phyloP scores from a whole-genome alignment of 768 basidiomycete genomes.

The Agaricus blazei region DNA sequence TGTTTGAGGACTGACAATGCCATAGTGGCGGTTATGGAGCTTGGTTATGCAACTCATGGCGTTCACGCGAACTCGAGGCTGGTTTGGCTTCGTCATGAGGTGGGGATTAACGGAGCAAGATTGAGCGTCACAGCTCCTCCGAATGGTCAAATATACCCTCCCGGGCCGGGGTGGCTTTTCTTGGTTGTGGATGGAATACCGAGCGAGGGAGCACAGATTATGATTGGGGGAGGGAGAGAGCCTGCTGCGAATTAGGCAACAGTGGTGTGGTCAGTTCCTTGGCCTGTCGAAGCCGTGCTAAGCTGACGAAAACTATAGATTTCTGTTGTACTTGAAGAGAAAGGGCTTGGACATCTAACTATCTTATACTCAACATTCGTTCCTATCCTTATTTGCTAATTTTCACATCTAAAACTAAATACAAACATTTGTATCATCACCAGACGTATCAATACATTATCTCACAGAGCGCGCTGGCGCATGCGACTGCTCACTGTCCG shows the following conservation, averaged over 20 bases:
- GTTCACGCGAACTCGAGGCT: constrained; percentile 73
- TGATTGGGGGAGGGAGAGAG: constrained; percentile 62
- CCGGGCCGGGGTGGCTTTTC: constrained; percentile 76
- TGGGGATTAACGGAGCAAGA: constrained; percentile 35
- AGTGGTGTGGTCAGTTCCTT: constrained; percentile 46
- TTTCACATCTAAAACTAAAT: too few species aligned
- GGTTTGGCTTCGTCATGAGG: constrained; percentile 51
- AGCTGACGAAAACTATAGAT: neutral
- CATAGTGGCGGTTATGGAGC: constrained; percentile 71
- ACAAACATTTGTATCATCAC: too few species aligned
- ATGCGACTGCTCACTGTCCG: constrained; percentile 89
- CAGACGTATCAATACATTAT: neutral
- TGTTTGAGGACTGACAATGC: neutral
- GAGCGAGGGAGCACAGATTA: constrained; percentile 54
- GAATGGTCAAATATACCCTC: constrained; percentile 62
- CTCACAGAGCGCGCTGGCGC: constrained; percentile 84
- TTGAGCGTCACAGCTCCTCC: constrained; percentile 39
- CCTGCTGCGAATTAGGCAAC: constrained; percentile 57
- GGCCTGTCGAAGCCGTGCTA: neutral
- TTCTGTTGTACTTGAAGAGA: neutral
- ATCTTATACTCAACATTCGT: neutral
- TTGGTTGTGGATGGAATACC: constrained; percentile 64
- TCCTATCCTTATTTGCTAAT: neutral
- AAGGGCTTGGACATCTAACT: neutral
- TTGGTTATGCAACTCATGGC: constrained; percentile 77